Conservation (phyloP, 192 early-diverging fungal species). For the Coemansia sp. region DNA sequence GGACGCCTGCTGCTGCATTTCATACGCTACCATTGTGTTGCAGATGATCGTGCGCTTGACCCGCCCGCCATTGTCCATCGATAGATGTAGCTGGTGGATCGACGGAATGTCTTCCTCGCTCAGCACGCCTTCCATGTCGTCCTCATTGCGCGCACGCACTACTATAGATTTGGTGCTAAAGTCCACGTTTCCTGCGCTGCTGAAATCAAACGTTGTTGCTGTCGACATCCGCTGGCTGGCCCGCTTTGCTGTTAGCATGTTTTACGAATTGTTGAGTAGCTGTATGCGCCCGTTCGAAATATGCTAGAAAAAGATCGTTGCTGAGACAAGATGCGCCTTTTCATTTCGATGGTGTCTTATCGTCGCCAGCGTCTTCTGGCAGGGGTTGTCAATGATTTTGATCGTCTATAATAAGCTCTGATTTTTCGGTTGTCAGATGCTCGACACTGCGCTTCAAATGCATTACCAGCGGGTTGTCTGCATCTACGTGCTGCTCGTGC, state of each 20-base stretch:
- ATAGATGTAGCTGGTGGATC: slow-evolving; percentile 26
- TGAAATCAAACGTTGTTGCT: too few relatives aligned
- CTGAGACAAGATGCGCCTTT: too few relatives aligned
- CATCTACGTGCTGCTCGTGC: slow-evolving; percentile 11
- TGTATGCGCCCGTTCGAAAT: too few relatives aligned
- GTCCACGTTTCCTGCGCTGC: slow-evolving; percentile 4
- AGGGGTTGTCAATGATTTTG: not conserved
- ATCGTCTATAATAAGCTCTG: slow-evolving; percentile 10
- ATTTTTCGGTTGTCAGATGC: slow-evolving; percentile 22
- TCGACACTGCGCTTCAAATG: slow-evolving; percentile 29
- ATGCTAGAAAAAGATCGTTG: too few relatives aligned
- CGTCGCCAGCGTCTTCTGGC: too few relatives aligned
- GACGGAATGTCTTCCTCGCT: slow-evolving; percentile 29
- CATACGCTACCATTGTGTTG: slow-evolving; percentile 31
- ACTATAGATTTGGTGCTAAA: slow-evolving; percentile 30
- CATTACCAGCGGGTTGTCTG: slow-evolving; percentile 28
- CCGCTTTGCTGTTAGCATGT: too few relatives aligned
- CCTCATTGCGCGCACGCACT: slow-evolving; percentile 11
- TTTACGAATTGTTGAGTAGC: too few relatives aligned
- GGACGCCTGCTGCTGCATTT: slow-evolving; percentile 32
- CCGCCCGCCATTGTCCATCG: slow-evolving; percentile 16
- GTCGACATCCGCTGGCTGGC: too few relatives aligned
- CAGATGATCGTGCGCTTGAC: slow-evolving; percentile 40
- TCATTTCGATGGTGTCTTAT: too few relatives aligned
- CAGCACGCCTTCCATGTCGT: slow-evolving; percentile 22